Conservation (phyloP, 2,329 filamentous ascomycete species). For the Ascochyta viciae-villosae region DNA sequence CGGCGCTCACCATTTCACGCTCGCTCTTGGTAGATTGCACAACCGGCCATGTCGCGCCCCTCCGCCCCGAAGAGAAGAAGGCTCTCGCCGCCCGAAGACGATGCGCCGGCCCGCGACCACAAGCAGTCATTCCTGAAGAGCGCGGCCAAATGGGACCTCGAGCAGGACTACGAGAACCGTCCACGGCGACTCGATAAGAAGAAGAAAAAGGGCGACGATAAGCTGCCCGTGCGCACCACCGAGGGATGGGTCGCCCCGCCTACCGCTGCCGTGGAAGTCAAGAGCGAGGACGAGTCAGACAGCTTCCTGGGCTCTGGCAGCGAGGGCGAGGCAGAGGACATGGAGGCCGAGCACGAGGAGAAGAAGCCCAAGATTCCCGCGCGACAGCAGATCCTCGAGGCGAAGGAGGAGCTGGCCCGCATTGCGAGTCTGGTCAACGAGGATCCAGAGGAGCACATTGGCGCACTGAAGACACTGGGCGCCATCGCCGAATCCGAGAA, state of each 20-base stretch:
- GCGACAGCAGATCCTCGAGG: slow-evolving; percentile 80
- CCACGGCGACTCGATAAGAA: slow-evolving; percentile 70
- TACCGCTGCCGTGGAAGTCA: slow-evolving; percentile 50
- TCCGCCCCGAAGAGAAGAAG: slow-evolving; percentile 48
- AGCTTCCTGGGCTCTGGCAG: slow-evolving; percentile 68
- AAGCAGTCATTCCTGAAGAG: slow-evolving; percentile 70
- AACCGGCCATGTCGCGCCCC: slow-evolving; percentile 40
- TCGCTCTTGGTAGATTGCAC: neutral
- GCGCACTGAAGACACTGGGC: slow-evolving; percentile 78
- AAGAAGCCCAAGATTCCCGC: slow-evolving; percentile 71
- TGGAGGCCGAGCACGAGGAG: slow-evolving; percentile 50
- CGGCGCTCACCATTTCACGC: neutral
- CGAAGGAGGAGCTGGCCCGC: slow-evolving; percentile 90
- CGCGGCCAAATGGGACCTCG: slow-evolving; percentile 85
- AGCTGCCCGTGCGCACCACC: slow-evolving; percentile 84
- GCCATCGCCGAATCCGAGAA: slow-evolving; percentile 75
- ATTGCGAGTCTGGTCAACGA: slow-evolving; percentile 85
- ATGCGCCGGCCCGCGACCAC: slow-evolving; percentile 28
- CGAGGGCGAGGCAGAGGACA: slow-evolving; percentile 57
- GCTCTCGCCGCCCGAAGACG: slow-evolving; percentile 45
- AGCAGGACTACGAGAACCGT: slow-evolving; percentile 86
- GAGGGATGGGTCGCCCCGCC: slow-evolving; percentile 74
- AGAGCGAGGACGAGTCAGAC: slow-evolving; percentile 63
- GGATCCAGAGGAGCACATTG: slow-evolving; percentile 88
- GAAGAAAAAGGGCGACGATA: slow-evolving; percentile 74